Percentiles rank a stretch among this genome's conserved stretches.
phyloP scores from a whole-genome alignment of 129 eudicot genomes.

The Logfia minima region DNA sequence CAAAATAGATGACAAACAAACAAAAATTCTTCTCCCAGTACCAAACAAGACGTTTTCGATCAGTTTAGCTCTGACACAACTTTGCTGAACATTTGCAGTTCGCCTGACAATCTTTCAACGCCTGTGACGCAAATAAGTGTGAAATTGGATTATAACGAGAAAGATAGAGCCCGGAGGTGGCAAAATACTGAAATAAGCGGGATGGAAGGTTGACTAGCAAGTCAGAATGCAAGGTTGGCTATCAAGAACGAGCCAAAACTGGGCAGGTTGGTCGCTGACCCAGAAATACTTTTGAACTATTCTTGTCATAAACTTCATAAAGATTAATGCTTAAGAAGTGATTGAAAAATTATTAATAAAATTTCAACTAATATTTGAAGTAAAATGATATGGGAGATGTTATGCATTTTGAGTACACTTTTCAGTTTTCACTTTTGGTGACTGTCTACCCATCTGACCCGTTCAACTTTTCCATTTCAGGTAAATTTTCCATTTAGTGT shows the following conservation, averaged over 20 bases:
- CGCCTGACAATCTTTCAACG: constrained; percentile 60
- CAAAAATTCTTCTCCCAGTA: not conserved
- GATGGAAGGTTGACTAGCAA: not conserved
- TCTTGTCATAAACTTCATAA: not conserved
- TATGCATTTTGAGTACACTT: not conserved
- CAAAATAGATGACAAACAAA: constrained; percentile 2
- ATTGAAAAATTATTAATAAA: no score
- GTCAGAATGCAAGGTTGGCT: not conserved
- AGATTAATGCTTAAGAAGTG: not conserved
- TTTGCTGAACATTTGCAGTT: constrained; percentile 69
- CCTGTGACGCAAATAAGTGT: constrained; percentile 38
- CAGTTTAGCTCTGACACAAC: constrained; percentile 26
- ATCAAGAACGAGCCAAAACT: not conserved
- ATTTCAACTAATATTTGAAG: no score
- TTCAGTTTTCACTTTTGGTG: not conserved
- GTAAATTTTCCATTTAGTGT: no score
- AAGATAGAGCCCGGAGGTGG: not conserved
- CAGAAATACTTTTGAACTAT: not conserved
- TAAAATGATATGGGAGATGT: not conserved
- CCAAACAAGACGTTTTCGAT: constrained; percentile 16
- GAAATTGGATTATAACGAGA: not conserved
- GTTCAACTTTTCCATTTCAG: not conserved
- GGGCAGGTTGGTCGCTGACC: not conserved
- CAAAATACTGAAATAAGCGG: no score
- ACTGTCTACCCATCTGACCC: not conserved